phyloP scores from a whole-genome alignment of 192 early-diverging fungal genomes.

The Rhizoclosmatium globosum region DNA sequence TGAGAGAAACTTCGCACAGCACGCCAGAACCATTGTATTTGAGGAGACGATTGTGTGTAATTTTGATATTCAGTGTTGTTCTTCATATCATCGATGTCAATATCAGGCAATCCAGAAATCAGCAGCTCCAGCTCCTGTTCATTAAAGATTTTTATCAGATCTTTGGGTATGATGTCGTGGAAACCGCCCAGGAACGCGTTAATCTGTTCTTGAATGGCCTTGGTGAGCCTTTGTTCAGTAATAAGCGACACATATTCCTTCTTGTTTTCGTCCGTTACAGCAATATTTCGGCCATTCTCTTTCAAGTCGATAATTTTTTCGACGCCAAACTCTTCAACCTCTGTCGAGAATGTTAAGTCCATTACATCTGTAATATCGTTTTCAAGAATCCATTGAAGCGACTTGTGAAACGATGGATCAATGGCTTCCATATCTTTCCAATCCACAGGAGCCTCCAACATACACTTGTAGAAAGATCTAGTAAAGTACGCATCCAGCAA shows the following conservation, averaged over 20 bases:
- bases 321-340: slow-evolving; percentile 93
- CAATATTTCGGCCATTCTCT: slow-evolving; percentile 83
- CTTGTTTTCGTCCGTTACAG: slow-evolving; percentile 96
- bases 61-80: slow-evolving; percentile 98
- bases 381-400: slow-evolving; percentile 96
- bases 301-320: slow-evolving; percentile 88
- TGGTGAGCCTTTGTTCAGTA: slow-evolving; percentile 89
- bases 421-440: slow-evolving; percentile 98
- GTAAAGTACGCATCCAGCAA: slow-evolving; percentile 97
- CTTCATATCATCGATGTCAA: slow-evolving; percentile 99
- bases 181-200: slow-evolving; percentile 92
- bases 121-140: slow-evolving; percentile 98
- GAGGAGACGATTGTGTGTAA: slow-evolving; percentile 83
- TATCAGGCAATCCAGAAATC: slow-evolving; percentile 98
- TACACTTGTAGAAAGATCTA: slow-evolving; percentile 98
- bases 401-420: slow-evolving; percentile 96
- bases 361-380: slow-evolving; percentile 96
- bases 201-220: slow-evolving; percentile 96
- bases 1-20: slow-evolving; percentile 96
- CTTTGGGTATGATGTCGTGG: slow-evolving; percentile 92
- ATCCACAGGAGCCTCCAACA: slow-evolving; percentile 90
- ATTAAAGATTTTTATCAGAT: slow-evolving; percentile 96
- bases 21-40: slow-evolving; percentile 99
- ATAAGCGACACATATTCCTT: slow-evolving; percentile 94
- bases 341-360: slow-evolving; percentile 93